Conservation (phyloP, 129 eudicot species). For the Erigeron canadensis region DNA sequence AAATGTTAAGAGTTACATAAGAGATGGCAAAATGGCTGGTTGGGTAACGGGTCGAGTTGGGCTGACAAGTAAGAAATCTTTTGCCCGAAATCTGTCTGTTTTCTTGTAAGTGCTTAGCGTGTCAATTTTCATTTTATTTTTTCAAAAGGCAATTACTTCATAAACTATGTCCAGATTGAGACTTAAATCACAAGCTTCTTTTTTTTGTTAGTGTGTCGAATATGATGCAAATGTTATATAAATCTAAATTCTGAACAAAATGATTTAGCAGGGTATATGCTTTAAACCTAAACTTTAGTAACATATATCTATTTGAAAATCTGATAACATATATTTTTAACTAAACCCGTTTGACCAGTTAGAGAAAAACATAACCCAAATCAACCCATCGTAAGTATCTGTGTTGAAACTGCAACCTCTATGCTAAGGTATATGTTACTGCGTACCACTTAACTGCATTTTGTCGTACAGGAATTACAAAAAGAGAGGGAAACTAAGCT, state of each 20-base stretch:
- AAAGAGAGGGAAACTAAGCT: slow-evolving; percentile 79
- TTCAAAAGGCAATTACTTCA: too few relatives aligned
- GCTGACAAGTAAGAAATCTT: background rate
- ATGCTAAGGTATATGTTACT: background rate
- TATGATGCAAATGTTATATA: background rate
- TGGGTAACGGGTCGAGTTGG: background rate
- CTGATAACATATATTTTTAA: background rate
- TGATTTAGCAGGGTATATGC: background rate
- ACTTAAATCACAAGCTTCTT: too few relatives aligned
- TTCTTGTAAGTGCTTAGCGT: too few relatives aligned
- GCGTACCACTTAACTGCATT: background rate
- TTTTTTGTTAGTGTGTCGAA: background rate
- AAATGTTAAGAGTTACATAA: background rate
- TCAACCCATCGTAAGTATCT: background rate
- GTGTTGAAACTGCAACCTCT: background rate
- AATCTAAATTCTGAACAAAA: background rate
- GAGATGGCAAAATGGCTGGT: background rate
- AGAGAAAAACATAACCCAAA: background rate
- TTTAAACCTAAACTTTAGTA: background rate
- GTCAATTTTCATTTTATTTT: too few relatives aligned
- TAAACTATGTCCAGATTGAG: too few relatives aligned
- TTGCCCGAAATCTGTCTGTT: background rate
- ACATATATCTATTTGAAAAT: background rate
- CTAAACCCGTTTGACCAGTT: background rate
- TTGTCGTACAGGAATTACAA: slow-evolving; percentile 46